Percentiles rank a stretch among this genome's conserved stretches.
Conservation (phyloP, 306 rosid genomes). For the Lagenaria siceraria region DNA sequence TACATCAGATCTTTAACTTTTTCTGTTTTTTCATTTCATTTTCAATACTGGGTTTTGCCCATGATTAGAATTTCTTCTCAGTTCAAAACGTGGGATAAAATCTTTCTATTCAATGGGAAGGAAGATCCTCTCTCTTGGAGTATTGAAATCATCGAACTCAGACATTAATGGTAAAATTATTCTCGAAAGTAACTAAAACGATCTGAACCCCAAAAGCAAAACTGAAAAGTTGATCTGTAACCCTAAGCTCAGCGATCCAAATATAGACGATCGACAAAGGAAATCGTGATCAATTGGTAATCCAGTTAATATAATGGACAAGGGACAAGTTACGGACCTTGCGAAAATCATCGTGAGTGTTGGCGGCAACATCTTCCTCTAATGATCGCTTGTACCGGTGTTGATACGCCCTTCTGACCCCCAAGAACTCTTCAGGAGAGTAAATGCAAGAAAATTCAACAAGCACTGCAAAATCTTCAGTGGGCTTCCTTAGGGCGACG, state of each 20-base stretch:
- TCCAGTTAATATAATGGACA: neutral
- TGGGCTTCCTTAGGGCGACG: constrained; percentile 33
- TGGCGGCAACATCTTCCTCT: constrained; percentile 73
- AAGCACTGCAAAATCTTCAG: constrained; percentile 26
- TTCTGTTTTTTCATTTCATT: neutral
- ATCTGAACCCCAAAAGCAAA: neutral
- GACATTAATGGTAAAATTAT: neutral
- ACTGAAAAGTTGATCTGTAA: neutral
- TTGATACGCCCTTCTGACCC: constrained; percentile 55
- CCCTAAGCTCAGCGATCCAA: neutral
- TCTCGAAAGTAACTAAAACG: neutral
- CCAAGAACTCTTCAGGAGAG: constrained; percentile 59
- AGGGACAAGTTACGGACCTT: constrained; percentile 28
- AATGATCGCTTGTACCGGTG: constrained; percentile 56
- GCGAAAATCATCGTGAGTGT: constrained; percentile 58
- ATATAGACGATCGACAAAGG: neutral
- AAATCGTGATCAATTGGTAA: neutral
- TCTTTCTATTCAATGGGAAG: neutral
- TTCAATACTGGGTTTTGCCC: neutral
- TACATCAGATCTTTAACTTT: neutral
- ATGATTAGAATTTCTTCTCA: neutral
- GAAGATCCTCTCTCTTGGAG: neutral
- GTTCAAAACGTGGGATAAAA: neutral
- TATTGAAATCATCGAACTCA: neutral
- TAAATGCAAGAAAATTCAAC: constrained; percentile 43